Conservation (phyloP, 768 basidiomycete species). For the Cystoderma amianthinum region DNA sequence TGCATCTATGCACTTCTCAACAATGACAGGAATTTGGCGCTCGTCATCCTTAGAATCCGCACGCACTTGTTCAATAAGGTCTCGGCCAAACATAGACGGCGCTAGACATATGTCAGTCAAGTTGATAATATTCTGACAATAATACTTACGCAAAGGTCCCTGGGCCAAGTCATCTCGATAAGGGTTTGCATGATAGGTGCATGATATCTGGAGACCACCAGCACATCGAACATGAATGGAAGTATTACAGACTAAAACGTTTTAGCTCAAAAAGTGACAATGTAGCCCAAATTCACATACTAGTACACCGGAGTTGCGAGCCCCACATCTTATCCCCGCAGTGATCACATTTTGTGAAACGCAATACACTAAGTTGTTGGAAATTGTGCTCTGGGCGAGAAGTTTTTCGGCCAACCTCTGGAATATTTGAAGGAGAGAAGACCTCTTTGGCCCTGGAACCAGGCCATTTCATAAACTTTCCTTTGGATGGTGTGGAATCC, state of each 20-base stretch:
- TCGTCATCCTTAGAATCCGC: constrained; percentile 55
- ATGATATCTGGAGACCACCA: constrained; percentile 57
- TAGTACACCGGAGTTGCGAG: constrained; percentile 83
- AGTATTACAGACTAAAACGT: constrained; percentile 67
- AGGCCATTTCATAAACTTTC: constrained; percentile 69
- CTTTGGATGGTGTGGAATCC: constrained; percentile 43
- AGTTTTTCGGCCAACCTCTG: constrained; percentile 30
- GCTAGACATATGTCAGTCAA: constrained; percentile 29
- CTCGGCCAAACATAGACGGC: constrained; percentile 90
- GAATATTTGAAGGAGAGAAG: constrained; percentile 18
- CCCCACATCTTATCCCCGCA: constrained; percentile 99
- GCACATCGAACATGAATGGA: constrained; percentile 87
- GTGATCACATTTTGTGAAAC: constrained; percentile 90
- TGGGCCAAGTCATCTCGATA: constrained; percentile 25
- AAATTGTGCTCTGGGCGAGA: constrained; percentile 69
- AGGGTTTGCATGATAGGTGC: constrained; percentile 41
- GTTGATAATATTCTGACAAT: constrained; percentile 5
- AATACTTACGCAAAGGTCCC: constrained; percentile 29
- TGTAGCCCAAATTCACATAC: constrained; percentile 38
- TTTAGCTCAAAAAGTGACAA: constrained; percentile 3
- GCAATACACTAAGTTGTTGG: constrained; percentile 81
- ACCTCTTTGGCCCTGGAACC: constrained; percentile 45
- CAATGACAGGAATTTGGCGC: constrained; percentile 75
- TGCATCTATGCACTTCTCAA: constrained; percentile 93
- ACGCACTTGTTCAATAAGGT: constrained; percentile 77